Evolutionary conservation across 805 yeast genomes (phyloP).

Genomic region (Lachancea mirantina): DNA sequence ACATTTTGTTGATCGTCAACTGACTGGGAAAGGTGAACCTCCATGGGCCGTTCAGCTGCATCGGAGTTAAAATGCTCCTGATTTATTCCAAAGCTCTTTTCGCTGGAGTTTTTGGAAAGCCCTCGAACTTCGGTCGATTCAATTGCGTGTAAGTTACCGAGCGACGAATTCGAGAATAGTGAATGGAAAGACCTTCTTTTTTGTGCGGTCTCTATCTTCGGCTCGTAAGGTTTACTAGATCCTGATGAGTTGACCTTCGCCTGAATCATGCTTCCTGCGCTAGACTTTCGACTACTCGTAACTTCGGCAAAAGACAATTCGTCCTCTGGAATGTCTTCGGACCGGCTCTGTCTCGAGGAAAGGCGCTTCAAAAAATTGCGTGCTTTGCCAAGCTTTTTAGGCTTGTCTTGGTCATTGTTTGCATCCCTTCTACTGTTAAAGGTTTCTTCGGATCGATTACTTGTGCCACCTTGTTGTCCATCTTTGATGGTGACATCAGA

Average conservation of each 20-base stretch:
- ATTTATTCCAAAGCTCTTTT: no score
- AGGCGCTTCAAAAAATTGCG: slow-evolving; percentile 12
- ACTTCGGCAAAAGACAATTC: not conserved
- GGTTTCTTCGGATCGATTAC: not conserved
- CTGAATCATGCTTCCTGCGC: slow-evolving; percentile 2
- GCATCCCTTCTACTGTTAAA: not conserved
- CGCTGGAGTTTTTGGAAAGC: no score
- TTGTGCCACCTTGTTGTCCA: no score
- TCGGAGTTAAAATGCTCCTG: no score
- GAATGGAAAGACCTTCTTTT: slow-evolving; percentile 16
- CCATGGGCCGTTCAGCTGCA: no score
- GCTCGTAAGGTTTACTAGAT: slow-evolving; percentile 1
- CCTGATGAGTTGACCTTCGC: not conserved
- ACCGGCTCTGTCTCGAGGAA: slow-evolving; percentile 7
- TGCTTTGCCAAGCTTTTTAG: slow-evolving; percentile 7
- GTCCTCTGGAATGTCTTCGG: not conserved
- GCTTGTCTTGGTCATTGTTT: not conserved
- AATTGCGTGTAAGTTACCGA: slow-evolving; percentile 3
- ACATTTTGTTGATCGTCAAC: not conserved
- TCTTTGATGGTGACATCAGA: slow-evolving; percentile 2
- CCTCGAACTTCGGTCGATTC: no score
- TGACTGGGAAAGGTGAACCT: no score
- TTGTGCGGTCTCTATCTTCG: not conserved
- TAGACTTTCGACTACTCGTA: slow-evolving; percentile 3
- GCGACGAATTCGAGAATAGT: slow-evolving; percentile 11